Evolutionary conservation across 1,284 basidiomycete species (phyloP), one percentile per base, ranked within the genome.

Genomic region (Caloboletus firmus): DNA sequence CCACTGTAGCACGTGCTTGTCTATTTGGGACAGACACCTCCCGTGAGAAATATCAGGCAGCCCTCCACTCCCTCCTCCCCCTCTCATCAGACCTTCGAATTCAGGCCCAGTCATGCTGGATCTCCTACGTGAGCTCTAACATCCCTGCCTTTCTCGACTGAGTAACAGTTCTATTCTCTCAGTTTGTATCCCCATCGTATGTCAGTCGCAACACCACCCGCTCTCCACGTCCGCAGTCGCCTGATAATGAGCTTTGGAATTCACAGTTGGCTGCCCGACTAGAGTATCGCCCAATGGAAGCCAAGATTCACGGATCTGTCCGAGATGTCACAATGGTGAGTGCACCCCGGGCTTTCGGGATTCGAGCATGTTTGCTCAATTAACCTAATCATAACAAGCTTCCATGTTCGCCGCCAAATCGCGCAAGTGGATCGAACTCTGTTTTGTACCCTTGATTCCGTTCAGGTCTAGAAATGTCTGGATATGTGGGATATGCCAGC

Each of bases 341-440:
- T 59, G 17, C 18, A 1, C 17, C 11, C 13, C 1, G 13, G 28
- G 5, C n/a, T 17, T 9, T 50, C 30, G 11, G 22, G 11, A 39
- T 17, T 17, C 10, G 0, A 32, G 8, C 12, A 0, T 22, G 11
- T 31, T 30, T 34, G 34, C 32, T 24, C n/a, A n/a, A n/a, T 47
- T 10, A 43, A 20, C 34, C 4, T 24, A 11, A 22, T 6, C 8
- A 4, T 17, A 11, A 40, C 17, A 49, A 81, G 79, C 68, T 8
- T 67, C 77, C 54, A 81, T 77, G 59, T 69, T 74, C 51, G 70
- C 72, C 28, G 79, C 75, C 46, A 82, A 79, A 58, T 71, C 78
- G 5, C 74, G 81, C 51, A 73, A 62, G 15, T 82, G 80, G 80
- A 77, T 82, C 59, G 79, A 81, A 59, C 53, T 82, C 20, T 82